Evolutionary conservation across 495 filamentous ascomycete species (phyloP).

Genomic region (Podospora pseudoanserina): DNA sequence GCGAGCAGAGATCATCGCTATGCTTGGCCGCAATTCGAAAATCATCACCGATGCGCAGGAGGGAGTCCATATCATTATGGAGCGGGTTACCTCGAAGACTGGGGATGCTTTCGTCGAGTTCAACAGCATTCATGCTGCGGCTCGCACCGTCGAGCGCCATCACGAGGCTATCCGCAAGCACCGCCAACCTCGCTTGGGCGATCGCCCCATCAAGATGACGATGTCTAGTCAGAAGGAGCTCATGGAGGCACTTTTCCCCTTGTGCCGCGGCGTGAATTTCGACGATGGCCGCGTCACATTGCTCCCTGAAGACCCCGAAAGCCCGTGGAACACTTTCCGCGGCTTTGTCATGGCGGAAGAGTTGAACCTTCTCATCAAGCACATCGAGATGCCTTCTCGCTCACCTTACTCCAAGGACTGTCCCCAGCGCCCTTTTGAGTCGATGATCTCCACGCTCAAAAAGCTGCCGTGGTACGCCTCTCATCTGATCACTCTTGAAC

Average conservation of each 20-base stretch:
- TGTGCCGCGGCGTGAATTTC: constrained; percentile 63
- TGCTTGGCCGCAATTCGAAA: constrained; percentile 64
- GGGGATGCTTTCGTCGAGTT: constrained; percentile 75
- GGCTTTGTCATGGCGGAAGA: constrained; percentile 70
- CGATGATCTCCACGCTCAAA: constrained; percentile 66
- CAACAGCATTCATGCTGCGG: constrained; percentile 50
- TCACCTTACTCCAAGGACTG: constrained; percentile 61
- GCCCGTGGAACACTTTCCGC: constrained; percentile 63
- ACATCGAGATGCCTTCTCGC: constrained; percentile 63
- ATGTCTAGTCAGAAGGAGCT: constrained; percentile 58
- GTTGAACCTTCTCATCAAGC: constrained; percentile 61
- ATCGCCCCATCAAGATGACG: constrained; percentile 60
- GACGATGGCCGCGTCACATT: constrained; percentile 45
- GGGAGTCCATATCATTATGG: constrained; percentile 80
- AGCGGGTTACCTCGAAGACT: constrained; percentile 71
- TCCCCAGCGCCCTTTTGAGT: constrained; percentile 71
- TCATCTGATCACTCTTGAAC: constrained; percentile 58
- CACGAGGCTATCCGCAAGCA: constrained; percentile 24
- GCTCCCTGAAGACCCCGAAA: constrained; percentile 27
- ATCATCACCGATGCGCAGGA: constrained; percentile 55
- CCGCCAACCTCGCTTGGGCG: constrained; percentile 56
- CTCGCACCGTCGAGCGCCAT: constrained; percentile 48
- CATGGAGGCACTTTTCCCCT: constrained; percentile 65
- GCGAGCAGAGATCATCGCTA: constrained; percentile 63
- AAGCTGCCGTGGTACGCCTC: constrained; percentile 72